These are phyloP conservation scores for Isatis lusitanica DNA, from an alignment of 441 rosid species.

Conservation along the genomic window DNA sequence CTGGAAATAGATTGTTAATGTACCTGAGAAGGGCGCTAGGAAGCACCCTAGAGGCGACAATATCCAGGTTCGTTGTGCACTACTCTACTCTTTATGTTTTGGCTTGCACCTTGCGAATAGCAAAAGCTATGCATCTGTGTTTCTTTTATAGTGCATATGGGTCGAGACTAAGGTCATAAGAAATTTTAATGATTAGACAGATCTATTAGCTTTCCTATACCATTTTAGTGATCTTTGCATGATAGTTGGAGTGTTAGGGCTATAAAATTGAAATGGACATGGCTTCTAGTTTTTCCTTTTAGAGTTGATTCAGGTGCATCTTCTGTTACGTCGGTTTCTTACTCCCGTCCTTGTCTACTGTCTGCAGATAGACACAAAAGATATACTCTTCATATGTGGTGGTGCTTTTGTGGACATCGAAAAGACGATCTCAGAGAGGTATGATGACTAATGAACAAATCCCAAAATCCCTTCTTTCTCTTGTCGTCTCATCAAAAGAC, in stretches of 20 bases:
- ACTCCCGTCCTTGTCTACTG: background rate
- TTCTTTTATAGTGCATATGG: background rate
- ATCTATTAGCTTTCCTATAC: background rate
- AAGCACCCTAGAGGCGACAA: slow-evolving; percentile 99
- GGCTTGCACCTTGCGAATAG: slow-evolving; percentile 1
- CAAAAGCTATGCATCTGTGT: background rate
- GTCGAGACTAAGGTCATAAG: background rate
- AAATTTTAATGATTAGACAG: background rate
- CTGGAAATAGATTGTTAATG: slow-evolving; percentile 79
- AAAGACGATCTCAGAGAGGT: slow-evolving; percentile 99
- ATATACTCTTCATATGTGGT: slow-evolving; percentile 95
- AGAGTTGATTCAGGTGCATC: background rate
- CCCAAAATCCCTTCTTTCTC: background rate
- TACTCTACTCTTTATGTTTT: slow-evolving; percentile 17
- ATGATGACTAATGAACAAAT: slow-evolving; percentile 5
- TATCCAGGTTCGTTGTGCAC: slow-evolving; percentile 70
- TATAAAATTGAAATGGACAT: background rate
- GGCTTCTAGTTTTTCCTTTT: background rate
- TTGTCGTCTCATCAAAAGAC: background rate
- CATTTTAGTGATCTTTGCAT: background rate
- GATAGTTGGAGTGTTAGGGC: background rate
- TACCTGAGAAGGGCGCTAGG: slow-evolving; percentile 98
- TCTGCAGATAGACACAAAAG: slow-evolving; percentile 91
- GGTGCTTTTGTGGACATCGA: slow-evolving; percentile 96
- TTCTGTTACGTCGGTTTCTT: slow-evolving; percentile 11